Conservation (phyloP, 345 rosid genomes). For the Cochlearia excelsa region DNA sequence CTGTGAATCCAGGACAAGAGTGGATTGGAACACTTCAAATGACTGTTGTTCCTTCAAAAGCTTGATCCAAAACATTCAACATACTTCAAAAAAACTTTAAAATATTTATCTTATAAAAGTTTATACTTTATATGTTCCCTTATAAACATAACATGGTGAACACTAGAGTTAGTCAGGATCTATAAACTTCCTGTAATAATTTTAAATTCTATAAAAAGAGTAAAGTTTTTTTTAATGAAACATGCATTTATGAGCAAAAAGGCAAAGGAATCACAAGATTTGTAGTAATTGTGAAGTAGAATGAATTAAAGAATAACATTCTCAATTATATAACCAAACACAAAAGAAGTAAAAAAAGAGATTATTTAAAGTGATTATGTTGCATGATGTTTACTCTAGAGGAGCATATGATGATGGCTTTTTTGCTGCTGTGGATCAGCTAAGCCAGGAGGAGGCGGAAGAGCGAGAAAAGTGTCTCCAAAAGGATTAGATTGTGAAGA, state of each 20-base stretch:
- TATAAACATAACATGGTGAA: no score
- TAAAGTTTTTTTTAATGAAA: neutral
- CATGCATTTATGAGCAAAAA: neutral
- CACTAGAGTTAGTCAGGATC: no score
- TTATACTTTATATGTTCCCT: neutral
- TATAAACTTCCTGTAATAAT: no score
- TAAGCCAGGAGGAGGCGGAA: constrained; percentile 39
- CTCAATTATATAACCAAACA: constrained; percentile 20
- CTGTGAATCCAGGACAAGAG: constrained; percentile 77
- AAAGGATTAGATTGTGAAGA: constrained; percentile 63
- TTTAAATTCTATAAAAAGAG: neutral
- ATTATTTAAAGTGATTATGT: constrained; percentile 11
- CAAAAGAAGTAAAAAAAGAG: neutral
- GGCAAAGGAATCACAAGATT: constrained; percentile 1
- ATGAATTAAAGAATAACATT: constrained; percentile 30
- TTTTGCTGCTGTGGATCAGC: constrained; percentile 34
- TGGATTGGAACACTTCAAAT: constrained; percentile 82
- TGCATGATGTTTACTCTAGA: constrained; percentile 32
- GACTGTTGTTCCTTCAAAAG: constrained; percentile 71
- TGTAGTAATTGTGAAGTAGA: constrained; percentile 12
- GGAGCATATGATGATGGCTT: constrained; percentile 51
- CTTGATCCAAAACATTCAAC: constrained; percentile 47
- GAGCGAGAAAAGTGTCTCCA: constrained; percentile 52
- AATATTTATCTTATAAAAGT: neutral
- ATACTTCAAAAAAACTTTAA: neutral